Conservation (phyloP, 2,329 filamentous ascomycete genomes). For the Zasmidium citrigriseum region DNA sequence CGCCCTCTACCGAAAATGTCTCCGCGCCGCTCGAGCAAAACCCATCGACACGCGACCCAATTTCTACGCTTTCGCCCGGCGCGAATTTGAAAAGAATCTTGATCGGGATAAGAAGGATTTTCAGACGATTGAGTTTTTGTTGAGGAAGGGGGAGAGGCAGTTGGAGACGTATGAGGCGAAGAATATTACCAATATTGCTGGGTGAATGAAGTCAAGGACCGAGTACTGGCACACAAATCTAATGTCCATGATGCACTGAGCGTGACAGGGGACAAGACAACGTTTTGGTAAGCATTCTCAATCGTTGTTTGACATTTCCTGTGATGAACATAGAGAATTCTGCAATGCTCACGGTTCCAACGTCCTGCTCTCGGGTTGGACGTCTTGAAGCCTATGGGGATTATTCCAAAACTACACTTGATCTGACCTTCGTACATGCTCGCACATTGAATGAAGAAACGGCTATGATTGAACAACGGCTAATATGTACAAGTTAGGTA, state of each 20-base stretch:
- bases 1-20: conserved; percentile 79
- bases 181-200: conserved; percentile 72
- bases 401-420: conserved; percentile 50
- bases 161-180: conserved; percentile 79
- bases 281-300: neutral
- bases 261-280: neutral
- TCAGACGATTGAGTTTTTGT: conserved; percentile 76
- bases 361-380: too few relatives aligned
- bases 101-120: conserved; percentile 81
- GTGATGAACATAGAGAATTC: conserved; percentile 52
- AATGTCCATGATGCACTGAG: neutral
- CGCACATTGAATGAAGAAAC: too few relatives aligned
- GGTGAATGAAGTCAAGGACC: conserved; percentile 13
- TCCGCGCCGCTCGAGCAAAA: conserved; percentile 80
- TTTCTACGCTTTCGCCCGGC: conserved; percentile 36
- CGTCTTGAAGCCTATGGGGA: conserved; percentile 45
- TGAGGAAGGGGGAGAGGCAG: conserved; percentile 79
- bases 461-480: too few relatives aligned
- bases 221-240: neutral
- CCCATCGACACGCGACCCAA: conserved; percentile 49
- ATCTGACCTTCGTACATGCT: too few relatives aligned
- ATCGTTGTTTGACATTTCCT: neutral
- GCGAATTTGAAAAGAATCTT: conserved; percentile 74
- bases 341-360: conserved; percentile 51
- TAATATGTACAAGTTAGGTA: too few relatives aligned